phyloP scores from a whole-genome alignment of 1,139 yeast genomes.

The Insectozyma bohioensis region DNA sequence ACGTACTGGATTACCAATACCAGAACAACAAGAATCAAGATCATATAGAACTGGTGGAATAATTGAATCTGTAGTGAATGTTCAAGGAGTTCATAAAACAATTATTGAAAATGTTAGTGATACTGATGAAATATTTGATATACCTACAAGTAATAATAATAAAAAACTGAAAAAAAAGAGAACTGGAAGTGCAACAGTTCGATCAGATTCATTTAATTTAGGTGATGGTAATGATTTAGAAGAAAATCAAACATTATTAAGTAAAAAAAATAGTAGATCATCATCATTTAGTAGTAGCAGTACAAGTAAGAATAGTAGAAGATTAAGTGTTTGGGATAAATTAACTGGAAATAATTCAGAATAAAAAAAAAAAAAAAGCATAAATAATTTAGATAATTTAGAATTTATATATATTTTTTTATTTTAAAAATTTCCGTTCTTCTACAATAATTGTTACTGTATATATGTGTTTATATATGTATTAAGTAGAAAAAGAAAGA shows the following conservation, averaged over 20 bases:
- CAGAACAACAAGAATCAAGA: conserved; percentile 36
- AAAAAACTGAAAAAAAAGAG: conserved; percentile 10
- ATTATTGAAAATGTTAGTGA: conserved; percentile 67
- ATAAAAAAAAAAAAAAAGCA: too few relatives aligned
- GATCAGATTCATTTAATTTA: conserved; percentile 11
- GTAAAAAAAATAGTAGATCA: conserved; percentile 5
- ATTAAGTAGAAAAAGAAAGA: too few relatives aligned
- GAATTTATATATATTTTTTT: too few relatives aligned
- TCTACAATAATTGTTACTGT: too few relatives aligned
- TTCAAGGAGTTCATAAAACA: conserved; percentile 83
- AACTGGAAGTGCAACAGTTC: conserved; percentile 7
- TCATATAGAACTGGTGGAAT: conserved; percentile 66
- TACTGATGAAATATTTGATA: conserved; percentile 21
- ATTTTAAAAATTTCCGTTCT: too few relatives aligned
- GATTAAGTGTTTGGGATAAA: conserved; percentile 3
- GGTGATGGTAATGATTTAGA: conserved; percentile 9
- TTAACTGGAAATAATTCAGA: conserved; percentile 4
- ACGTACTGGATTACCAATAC: conserved; percentile 10
- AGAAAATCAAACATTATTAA: conserved; percentile 10
- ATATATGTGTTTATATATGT: too few relatives aligned
- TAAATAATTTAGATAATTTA: too few relatives aligned
- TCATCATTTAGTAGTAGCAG: conserved; percentile 8
- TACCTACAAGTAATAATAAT: conserved; percentile 4
- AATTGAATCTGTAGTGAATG: conserved; percentile 79
- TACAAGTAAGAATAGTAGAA: conserved; percentile 3